A percentile compares a stretch with the other conserved stretches of the same genome.
Conservation (phyloP, 2,329 filamentous ascomycete genomes). For the Exserohilum rostratum region DNA sequence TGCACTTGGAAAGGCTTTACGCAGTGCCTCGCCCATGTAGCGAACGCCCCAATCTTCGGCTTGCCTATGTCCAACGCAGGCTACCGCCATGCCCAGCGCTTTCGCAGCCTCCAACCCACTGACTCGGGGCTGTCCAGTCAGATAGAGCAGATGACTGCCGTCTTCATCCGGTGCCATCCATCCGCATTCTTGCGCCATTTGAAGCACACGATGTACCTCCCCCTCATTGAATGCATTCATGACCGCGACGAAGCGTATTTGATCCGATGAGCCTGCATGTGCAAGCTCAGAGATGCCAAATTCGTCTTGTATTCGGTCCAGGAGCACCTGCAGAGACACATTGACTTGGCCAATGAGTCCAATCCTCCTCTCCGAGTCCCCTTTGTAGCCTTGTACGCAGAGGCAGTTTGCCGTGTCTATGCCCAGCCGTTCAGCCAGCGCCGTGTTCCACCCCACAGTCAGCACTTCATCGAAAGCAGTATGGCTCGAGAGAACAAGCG, state of each 20-base stretch:
- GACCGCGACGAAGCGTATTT: slow-evolving; percentile 42
- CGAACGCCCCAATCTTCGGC: slow-evolving; percentile 52
- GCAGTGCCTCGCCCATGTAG: slow-evolving; percentile 37
- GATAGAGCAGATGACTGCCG: slow-evolving; percentile 43
- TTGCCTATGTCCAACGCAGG: slow-evolving; percentile 48
- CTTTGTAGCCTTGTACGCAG: slow-evolving; percentile 50
- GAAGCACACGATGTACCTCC: slow-evolving; percentile 45
- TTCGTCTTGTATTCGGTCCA: slow-evolving; percentile 30
- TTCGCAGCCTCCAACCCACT: slow-evolving; percentile 41
- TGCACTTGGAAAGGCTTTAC: slow-evolving; percentile 38
- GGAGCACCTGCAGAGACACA: slow-evolving; percentile 17
- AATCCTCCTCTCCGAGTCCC: slow-evolving; percentile 45
- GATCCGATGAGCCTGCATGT: slow-evolving; percentile 27
- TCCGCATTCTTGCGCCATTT: slow-evolving; percentile 28
- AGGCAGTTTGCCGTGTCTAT: slow-evolving; percentile 34
- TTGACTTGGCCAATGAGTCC: slow-evolving; percentile 42
- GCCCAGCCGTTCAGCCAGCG: slow-evolving; percentile 40
- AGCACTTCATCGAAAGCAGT: slow-evolving; percentile 48
- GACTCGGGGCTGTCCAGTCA: slow-evolving; percentile 48
- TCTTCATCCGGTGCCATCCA: slow-evolving; percentile 32
- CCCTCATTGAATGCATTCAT: slow-evolving; percentile 51
- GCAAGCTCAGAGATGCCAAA: slow-evolving; percentile 38
- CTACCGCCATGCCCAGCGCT: slow-evolving; percentile 41
- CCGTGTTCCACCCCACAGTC: slow-evolving; percentile 49
- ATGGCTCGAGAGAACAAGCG: slow-evolving; percentile 45